Evolutionary conservation across 2,329 filamentous ascomycete species (phyloP).

Genomic region (Hypoxylon rubiginosum): DNA sequence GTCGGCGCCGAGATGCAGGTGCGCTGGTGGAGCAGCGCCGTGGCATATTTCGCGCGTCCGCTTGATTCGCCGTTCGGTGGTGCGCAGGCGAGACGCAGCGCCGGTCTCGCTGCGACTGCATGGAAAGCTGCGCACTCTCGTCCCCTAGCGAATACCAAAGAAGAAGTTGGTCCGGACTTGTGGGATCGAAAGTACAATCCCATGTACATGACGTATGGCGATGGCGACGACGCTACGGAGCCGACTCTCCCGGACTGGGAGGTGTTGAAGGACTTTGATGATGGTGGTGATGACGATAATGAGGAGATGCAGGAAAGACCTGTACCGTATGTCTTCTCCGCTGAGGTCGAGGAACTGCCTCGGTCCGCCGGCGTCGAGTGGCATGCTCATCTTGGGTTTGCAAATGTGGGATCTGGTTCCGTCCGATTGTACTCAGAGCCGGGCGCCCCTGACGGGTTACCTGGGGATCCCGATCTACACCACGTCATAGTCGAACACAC

Average conservation of each 20-base stretch:
- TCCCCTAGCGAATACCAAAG: conserved; percentile 63
- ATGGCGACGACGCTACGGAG: conserved; percentile 43
- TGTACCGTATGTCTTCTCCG: conserved; percentile 78
- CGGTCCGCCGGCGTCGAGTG: conserved; percentile 84
- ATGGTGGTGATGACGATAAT: conserved; percentile 51
- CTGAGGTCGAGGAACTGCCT: conserved; percentile 82
- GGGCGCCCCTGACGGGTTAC: not conserved
- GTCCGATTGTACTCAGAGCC: conserved; percentile 38
- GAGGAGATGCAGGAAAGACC: conserved; percentile 49
- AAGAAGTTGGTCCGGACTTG: conserved; percentile 68
- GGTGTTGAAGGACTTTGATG: conserved; percentile 56
- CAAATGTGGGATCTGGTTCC: conserved; percentile 49
- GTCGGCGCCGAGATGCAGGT: conserved; percentile 81
- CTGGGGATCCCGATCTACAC: conserved; percentile 37
- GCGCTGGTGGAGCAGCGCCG: conserved; percentile 79
- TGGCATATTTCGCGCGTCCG: conserved; percentile 76
- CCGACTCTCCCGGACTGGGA: conserved; percentile 65
- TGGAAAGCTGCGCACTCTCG: conserved; percentile 63
- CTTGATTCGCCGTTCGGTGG: not conserved
- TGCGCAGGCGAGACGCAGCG: conserved; percentile 49
- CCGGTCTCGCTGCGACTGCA: conserved; percentile 58
- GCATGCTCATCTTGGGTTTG: conserved; percentile 77
- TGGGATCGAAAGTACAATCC: conserved; percentile 76
- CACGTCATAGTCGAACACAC: conserved; percentile 45
- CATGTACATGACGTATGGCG: conserved; percentile 59